These are phyloP conservation scores for Sodiomyces alkalinus DNA, from an alignment of 2,329 filamentous ascomycete genomes.

Conservation along the genomic window DNA sequence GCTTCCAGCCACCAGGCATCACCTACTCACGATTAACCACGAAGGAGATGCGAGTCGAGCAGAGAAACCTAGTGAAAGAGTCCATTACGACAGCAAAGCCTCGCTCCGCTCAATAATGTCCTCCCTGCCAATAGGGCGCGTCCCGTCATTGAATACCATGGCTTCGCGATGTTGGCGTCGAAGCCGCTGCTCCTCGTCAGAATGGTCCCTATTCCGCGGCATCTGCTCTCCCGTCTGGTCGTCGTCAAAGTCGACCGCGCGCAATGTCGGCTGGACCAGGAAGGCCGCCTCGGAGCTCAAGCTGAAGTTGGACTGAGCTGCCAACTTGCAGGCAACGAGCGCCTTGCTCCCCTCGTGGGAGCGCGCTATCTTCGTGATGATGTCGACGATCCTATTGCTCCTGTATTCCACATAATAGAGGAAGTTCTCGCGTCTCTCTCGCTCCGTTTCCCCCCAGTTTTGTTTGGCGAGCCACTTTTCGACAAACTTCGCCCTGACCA, in stretches of 20 bases:
- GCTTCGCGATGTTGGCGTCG: slow-evolving; percentile 68
- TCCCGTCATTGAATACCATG: slow-evolving; percentile 84
- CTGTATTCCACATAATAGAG: slow-evolving; percentile 31
- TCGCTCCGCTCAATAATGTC: slow-evolving; percentile 63
- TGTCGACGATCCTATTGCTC: slow-evolving; percentile 37
- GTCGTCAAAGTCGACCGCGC: slow-evolving; percentile 13
- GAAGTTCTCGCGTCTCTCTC: slow-evolving; percentile 39
- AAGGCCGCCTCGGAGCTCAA: slow-evolving; percentile 10
- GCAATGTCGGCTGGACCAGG: slow-evolving; percentile 19
- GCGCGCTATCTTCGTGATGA: slow-evolving; percentile 31
- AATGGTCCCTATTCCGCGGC: slow-evolving; percentile 31
- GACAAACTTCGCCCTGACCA: slow-evolving; percentile 50
- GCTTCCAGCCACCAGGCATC: too few species aligned
- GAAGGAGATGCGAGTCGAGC: too few species aligned
- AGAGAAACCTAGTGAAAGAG: too few species aligned
- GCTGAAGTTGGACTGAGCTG: slow-evolving; percentile 15
- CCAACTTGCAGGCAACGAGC: slow-evolving; percentile 33
- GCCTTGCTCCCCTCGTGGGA: slow-evolving; percentile 35
- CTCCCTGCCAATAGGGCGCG: slow-evolving; percentile 51
- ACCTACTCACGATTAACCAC: too few species aligned
- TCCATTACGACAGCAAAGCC: slow-evolving; percentile 16
- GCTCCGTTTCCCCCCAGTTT: slow-evolving; percentile 44
- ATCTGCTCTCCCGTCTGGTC: slow-evolving; percentile 14
- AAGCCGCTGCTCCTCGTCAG: slow-evolving; percentile 53
- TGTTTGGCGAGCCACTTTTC: slow-evolving; percentile 63